Evolutionary conservation across 108 stramenopile species (phyloP), one percentile per base, ranked within the genome.

Genomic region (Cylindrotheca closterium): DNA sequence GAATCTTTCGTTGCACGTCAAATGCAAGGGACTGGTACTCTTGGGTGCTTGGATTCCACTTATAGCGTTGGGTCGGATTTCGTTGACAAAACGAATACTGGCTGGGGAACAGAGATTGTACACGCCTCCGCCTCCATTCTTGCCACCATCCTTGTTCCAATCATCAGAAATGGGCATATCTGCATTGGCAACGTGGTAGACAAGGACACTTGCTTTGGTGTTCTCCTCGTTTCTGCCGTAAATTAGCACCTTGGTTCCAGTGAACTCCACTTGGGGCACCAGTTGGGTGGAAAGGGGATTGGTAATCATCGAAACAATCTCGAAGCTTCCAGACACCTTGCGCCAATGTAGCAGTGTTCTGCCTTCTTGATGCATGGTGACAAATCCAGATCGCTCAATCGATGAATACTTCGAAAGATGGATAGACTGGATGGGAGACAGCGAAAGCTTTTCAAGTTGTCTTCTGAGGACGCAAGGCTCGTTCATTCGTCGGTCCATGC

Each of bases 161-260:
- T 29, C 8, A n/a, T 7, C 21, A 15, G 26, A 23, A 4, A 25
- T 4, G 29, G 23, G 47, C 1, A 7, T 15, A 47, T 53, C 62
- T 2, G 73, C 50, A 10, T 63, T 70, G 17, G 72, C 58, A 17
- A 88, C 80, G 7, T 81, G 77, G 56, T 89, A 86, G 4, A 89
- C 75, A 5, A 86, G 79, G 21, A 89, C 21, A 30, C 84, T 78
- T n/a, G n/a, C n/a, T n/a, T n/a, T n/a, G 1, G 78, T 48, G 1
- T 81, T 83, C 56, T 86, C 82, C 34, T 86, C 80, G 68, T 89
- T 85, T 70, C 82, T 67, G 12, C 85, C 88, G 63, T 80, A 82
- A 22, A 89, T 85, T 28, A 89, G 59, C 1, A 89, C 52, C 23
- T 81, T 74, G 12, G 71, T 65, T 24, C 88, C 88, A 71, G 86